These are phyloP conservation scores for Diddensiella transvaalensis DNA, from an alignment of 805 yeast genomes.

Conservation along the genomic window DNA sequence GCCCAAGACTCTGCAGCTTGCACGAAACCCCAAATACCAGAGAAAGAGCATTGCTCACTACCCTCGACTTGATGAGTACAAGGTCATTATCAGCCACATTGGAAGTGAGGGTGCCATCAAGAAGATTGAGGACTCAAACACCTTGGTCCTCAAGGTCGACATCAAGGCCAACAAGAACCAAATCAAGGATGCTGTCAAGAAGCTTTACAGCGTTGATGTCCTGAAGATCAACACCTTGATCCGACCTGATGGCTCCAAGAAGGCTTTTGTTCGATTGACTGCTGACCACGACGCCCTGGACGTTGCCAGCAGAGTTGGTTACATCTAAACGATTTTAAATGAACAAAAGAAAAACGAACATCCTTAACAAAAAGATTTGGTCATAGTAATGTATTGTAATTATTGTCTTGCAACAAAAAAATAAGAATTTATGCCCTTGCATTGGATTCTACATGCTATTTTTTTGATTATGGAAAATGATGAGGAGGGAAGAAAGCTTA, in stretches of 20 bases:
- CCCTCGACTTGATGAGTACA: slow-evolving; percentile 95
- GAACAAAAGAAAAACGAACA: slow-evolving; percentile 3
- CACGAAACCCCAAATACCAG: slow-evolving; percentile 94
- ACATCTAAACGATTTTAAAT: slow-evolving; percentile 57
- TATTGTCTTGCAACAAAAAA: slow-evolving; percentile 8
- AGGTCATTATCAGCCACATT: slow-evolving; percentile 89
- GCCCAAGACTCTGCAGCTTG: slow-evolving; percentile 93
- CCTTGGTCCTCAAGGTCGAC: slow-evolving; percentile 97
- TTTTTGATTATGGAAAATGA: not conserved
- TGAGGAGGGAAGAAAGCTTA: not conserved
- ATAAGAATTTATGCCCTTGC: slow-evolving; percentile 5
- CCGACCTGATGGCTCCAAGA: slow-evolving; percentile 99
- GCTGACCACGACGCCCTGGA: slow-evolving; percentile 99
- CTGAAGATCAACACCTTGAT: slow-evolving; percentile 92
- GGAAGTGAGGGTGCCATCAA: slow-evolving; percentile 98
- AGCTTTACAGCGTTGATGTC: slow-evolving; percentile 95
- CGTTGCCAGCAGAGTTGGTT: slow-evolving; percentile 99
- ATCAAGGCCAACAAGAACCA: slow-evolving; percentile 97
- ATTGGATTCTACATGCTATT: not conserved
- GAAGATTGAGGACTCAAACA: slow-evolving; percentile 99
- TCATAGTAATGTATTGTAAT: slow-evolving; percentile 12
- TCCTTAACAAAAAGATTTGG: not conserved
- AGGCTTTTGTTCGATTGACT: slow-evolving; percentile 98
- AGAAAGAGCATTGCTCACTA: slow-evolving; percentile 95
- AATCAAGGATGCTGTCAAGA: slow-evolving; percentile 97